A percentile compares a stretch with the other conserved stretches of the same genome.
Evolutionary conservation across 129 eudicot genomes (phyloP).

Genomic region (Solidago caesia): DNA sequence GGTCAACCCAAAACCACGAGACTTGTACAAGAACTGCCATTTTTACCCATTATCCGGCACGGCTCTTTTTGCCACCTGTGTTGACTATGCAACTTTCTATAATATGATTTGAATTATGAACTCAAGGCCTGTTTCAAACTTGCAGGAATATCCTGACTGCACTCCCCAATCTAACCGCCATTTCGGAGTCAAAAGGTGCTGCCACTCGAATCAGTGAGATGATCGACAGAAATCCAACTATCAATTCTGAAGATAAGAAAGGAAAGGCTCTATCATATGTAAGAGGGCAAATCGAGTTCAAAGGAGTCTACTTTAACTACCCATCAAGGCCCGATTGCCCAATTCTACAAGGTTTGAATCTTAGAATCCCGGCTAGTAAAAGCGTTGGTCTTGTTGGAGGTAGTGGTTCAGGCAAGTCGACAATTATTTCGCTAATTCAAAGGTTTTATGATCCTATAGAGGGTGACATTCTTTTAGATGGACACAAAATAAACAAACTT

Average conservation of each 20-base stretch:
- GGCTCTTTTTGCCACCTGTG: no score
- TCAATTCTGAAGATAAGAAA: conserved; percentile 52
- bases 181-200: conserved; percentile 63
- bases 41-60: no score
- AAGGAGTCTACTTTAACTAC: conserved; percentile 55
- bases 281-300: conserved; percentile 67
- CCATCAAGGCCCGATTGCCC: conserved; percentile 77
- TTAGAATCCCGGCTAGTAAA: conserved; percentile 53
- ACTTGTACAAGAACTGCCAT: no score
- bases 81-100: no score
- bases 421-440: conserved; percentile 55
- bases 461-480: conserved; percentile 66
- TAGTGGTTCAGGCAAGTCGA: conserved; percentile 79
- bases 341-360: conserved; percentile 60
- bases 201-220: conserved; percentile 58
- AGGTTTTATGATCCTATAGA: conserved; percentile 69
- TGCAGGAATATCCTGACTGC: conserved; percentile 63
- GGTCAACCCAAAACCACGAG: no score
- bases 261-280: conserved; percentile 67
- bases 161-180: conserved; percentile 68
- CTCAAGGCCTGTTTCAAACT: conserved; percentile 9
- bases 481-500: conserved; percentile 52
- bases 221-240: conserved; percentile 52
- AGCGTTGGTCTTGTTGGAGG: conserved; percentile 73
- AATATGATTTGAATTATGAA: neutral